phyloP scores from a whole-genome alignment of 2,329 filamentous ascomycete species.

The Endothia cerciana region DNA sequence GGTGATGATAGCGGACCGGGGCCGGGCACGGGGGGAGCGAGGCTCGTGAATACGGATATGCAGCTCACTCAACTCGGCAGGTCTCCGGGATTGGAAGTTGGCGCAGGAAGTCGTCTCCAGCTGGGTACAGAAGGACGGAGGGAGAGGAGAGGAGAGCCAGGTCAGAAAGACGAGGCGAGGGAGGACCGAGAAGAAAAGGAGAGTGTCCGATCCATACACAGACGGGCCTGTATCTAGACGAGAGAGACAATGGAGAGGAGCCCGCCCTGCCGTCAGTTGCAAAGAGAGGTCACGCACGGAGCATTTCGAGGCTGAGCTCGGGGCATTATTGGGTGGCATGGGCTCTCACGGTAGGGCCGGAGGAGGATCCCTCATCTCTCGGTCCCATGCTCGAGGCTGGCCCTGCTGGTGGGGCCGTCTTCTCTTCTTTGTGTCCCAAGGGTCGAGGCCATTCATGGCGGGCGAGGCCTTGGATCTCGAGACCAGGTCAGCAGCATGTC shows the following conservation, averaged over 20 bases:
- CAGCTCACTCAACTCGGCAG: conserved; percentile 8
- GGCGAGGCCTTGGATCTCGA: too few relatives aligned
- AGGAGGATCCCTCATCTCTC: conserved; percentile 7
- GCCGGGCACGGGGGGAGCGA: neutral
- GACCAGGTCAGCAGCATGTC: too few relatives aligned
- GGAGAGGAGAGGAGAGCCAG: neutral
- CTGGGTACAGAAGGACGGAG: neutral
- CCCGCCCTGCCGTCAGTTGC: neutral
- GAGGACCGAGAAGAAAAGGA: neutral
- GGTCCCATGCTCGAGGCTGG: conserved; percentile 4
- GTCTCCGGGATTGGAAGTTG: neutral
- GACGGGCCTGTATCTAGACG: too few relatives aligned
- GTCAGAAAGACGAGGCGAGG: too few relatives aligned
- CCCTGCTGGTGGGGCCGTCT: neutral
- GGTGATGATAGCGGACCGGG: neutral
- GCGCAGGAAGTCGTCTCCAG: neutral
- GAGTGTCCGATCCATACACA: neutral
- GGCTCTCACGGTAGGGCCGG: neutral
- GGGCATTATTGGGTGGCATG: neutral
- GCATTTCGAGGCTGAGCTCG: conserved; percentile 9
- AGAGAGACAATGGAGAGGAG: neutral
- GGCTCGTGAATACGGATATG: neutral
- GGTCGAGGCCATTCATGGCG: neutral
- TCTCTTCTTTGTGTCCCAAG: neutral
- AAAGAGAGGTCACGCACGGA: neutral